phyloP scores from a whole-genome alignment of 768 basidiomycete species.

The Auricularia sp. region DNA sequence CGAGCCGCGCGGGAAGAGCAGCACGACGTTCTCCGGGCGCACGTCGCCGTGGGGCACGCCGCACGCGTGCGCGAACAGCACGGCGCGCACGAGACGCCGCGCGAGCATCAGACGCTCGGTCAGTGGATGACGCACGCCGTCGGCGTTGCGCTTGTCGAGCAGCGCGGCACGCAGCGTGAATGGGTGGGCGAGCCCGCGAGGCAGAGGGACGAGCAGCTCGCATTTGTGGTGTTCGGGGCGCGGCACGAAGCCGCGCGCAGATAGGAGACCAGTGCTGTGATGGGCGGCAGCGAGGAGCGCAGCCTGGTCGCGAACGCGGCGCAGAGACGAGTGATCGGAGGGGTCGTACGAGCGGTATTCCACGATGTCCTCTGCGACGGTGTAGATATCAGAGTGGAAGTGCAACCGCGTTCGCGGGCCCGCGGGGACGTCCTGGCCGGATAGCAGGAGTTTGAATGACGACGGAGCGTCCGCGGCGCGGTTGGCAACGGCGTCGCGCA shows the following conservation, averaged over 20 bases:
- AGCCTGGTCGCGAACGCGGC: background rate
- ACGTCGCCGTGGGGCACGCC: background rate
- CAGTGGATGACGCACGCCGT: background rate
- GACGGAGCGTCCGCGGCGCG: background rate
- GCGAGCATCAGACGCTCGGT: background rate
- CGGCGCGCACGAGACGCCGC: background rate
- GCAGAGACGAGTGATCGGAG: background rate
- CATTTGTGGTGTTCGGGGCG: background rate
- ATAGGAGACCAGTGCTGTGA: background rate
- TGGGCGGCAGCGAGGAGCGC: background rate
- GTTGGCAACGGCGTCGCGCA: background rate
- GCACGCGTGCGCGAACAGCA: background rate
- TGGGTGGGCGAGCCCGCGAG: background rate
- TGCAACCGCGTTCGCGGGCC: background rate
- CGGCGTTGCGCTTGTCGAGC: background rate
- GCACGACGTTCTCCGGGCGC: constrained; percentile 4
- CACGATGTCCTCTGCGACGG: background rate
- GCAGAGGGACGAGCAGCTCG: background rate
- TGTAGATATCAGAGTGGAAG: background rate
- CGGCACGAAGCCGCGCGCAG: background rate
- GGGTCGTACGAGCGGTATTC: background rate
- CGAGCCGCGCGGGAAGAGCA: background rate
- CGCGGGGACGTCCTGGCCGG: background rate
- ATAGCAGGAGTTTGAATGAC: background rate
- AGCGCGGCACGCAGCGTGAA: background rate